phyloP scores from a whole-genome alignment of 2,329 filamentous ascomycete genomes.

The Xenoacremonium recifei region DNA sequence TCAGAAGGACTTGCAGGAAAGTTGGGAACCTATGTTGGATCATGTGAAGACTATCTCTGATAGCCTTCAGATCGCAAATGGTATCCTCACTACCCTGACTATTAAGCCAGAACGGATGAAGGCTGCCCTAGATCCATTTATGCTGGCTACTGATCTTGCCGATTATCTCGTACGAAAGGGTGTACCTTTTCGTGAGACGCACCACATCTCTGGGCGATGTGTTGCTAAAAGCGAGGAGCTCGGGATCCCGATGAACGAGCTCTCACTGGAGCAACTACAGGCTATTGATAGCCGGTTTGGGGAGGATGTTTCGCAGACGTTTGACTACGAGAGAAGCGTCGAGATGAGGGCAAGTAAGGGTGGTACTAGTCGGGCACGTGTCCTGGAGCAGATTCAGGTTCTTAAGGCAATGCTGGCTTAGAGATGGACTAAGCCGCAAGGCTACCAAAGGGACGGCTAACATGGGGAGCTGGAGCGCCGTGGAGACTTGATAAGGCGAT shows the following conservation, averaged over 20 bases:
- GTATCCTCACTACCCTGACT: constrained; percentile 72
- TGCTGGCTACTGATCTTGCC: constrained; percentile 73
- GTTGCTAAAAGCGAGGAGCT: constrained; percentile 32
- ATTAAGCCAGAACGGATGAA: constrained; percentile 73
- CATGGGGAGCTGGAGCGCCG: too few relatives aligned
- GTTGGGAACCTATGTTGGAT: constrained; percentile 81
- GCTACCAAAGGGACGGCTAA: too few relatives aligned
- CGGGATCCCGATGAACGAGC: constrained; percentile 66
- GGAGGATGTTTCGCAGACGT: constrained; percentile 66
- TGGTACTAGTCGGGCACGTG: constrained; percentile 70
- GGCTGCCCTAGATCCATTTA: constrained; percentile 75
- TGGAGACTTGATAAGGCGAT: too few relatives aligned
- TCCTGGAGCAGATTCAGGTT: constrained; percentile 62
- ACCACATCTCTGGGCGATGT: constrained; percentile 72
- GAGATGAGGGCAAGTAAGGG: constrained; percentile 76
- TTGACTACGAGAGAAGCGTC: constrained; percentile 81
- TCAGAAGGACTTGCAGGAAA: constrained; percentile 92
- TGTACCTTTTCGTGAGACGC: constrained; percentile 77
- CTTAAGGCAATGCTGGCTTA: constrained; percentile 37
- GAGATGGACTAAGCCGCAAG: too few relatives aligned
- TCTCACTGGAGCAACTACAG: constrained; percentile 65
- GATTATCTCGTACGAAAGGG: constrained; percentile 64
- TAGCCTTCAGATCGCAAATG: constrained; percentile 79
- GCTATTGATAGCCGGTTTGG: constrained; percentile 68
- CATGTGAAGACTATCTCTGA: constrained; percentile 78